Conservation (phyloP, 306 rosid species). For the Prunus fruticosa region DNA sequence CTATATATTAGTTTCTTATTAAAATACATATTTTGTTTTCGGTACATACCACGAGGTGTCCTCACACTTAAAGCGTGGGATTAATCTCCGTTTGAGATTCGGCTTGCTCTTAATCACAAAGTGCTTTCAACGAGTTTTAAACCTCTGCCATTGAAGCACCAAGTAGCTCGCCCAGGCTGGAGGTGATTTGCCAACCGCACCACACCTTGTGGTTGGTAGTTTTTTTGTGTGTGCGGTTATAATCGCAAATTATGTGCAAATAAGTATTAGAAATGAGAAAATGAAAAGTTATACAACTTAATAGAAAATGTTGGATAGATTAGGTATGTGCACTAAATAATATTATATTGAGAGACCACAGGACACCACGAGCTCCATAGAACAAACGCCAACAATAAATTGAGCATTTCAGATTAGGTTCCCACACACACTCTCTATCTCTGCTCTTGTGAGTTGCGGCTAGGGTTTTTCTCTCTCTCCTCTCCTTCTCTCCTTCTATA, state of each 20-base stretch:
- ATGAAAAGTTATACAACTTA: background rate
- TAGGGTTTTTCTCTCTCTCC: slow-evolving; percentile 52
- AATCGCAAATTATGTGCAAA: too few species aligned
- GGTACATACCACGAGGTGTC: too few species aligned
- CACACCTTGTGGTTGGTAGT: too few species aligned
- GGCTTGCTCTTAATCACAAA: rapidly evolving
- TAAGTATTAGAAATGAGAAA: too few species aligned
- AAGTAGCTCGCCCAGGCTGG: too few species aligned
- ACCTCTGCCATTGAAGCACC: too few species aligned
- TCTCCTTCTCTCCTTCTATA: background rate
- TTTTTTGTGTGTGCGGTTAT: too few species aligned
- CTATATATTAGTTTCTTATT: too few species aligned
- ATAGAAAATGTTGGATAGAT: background rate
- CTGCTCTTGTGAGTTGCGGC: slow-evolving; percentile 48
- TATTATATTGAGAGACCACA: background rate
- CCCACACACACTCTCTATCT: slow-evolving; percentile 2
- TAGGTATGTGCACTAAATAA: background rate
- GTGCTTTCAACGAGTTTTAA: too few species aligned
- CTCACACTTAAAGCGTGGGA: rapidly evolving
- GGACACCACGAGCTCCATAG: slow-evolving; percentile 7
- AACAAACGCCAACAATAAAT: slow-evolving; percentile 25
- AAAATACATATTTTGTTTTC: too few species aligned
- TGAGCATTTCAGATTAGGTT: slow-evolving; percentile 40
- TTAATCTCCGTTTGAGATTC: too few species aligned
- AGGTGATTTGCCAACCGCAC: too few species aligned